Evolutionary conservation across 345 rosid genomes (phyloP).

Genomic region (Corchorus olitorius): DNA sequence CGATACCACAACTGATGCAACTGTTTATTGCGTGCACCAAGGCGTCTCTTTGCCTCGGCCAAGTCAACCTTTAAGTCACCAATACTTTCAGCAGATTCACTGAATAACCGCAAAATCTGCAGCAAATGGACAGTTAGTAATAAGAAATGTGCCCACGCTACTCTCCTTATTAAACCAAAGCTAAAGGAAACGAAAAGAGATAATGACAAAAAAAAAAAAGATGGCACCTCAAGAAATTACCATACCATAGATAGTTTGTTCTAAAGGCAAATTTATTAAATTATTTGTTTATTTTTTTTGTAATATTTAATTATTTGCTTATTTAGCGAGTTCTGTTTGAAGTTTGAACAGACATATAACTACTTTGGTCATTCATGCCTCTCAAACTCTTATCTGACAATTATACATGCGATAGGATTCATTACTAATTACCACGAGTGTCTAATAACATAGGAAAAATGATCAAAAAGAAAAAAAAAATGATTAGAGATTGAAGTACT

Average conservation of each 20-base stretch:
- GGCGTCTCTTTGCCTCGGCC: conserved; percentile 81
- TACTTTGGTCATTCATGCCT: neutral
- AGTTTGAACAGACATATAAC: neutral
- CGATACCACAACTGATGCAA: conserved; percentile 99
- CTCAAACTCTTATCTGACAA: neutral
- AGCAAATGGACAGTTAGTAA: conserved; percentile 23
- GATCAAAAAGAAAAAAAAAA: conserved; percentile 2
- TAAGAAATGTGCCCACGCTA: conserved; percentile 13
- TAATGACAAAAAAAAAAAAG: neutral
- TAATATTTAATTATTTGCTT: neutral
- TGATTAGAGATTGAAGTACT: conserved; percentile 3
- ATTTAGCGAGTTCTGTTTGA: neutral
- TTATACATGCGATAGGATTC: neutral
- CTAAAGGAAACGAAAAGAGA: neutral
- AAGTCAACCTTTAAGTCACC: conserved; percentile 75
- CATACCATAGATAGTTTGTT: conserved; percentile 12
- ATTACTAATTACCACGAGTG: neutral
- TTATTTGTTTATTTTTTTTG: neutral
- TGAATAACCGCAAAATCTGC: conserved; percentile 94
- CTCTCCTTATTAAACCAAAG: conserved; percentile 7
- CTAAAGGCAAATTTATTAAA: neutral
- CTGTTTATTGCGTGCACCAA: conserved; percentile 90
- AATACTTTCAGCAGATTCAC: conserved; percentile 87
- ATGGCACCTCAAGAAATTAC: conserved; percentile 4
- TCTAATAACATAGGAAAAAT: neutral